phyloP scores from a whole-genome alignment of 208 protist species.

The Trypanosoma scelopori region DNA sequence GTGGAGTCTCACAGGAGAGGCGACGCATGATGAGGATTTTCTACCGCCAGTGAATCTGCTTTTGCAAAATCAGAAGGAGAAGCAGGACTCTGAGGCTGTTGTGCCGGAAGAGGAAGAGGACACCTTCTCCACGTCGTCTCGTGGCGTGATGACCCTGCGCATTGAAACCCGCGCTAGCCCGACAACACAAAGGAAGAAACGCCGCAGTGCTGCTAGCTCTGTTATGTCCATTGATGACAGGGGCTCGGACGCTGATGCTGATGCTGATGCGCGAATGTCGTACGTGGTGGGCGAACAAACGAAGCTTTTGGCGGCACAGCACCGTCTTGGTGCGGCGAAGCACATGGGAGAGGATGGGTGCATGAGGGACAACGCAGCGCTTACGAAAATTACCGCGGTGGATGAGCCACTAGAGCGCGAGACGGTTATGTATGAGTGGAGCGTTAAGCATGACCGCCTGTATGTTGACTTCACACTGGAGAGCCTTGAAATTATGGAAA shows the following conservation, averaged over 20 bases:
- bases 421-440: slow-evolving; percentile 45
- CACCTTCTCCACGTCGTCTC: not conserved
- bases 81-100: not conserved
- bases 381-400: slow-evolving; percentile 28
- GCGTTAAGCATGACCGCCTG: slow-evolving; percentile 41
- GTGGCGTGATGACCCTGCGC: not conserved
- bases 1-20: slow-evolving; percentile 23
- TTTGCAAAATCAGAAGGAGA: slow-evolving; percentile 1
- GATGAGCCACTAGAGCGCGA: slow-evolving; percentile 51
- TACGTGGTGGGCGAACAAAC: slow-evolving; percentile 20
- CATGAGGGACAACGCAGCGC: not conserved
- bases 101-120: not conserved
- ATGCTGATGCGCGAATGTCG: slow-evolving; percentile 12
- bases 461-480: slow-evolving; percentile 40
- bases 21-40: slow-evolving; percentile 7
- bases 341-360: not conserved
- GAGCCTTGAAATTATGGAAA: slow-evolving; percentile 21
- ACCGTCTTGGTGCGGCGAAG: not conserved
- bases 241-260: not conserved
- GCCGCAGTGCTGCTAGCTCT: slow-evolving; percentile 10
- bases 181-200: slow-evolving; percentile 15
- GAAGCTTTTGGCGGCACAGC: slow-evolving; percentile 16
- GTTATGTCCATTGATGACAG: slow-evolving; percentile 1
- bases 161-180: not conserved
- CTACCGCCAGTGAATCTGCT: slow-evolving; percentile 11